Evolutionary conservation across 2,329 filamentous ascomycete genomes (phyloP).

Genomic region (Tolypocladium nubicola): DNA sequence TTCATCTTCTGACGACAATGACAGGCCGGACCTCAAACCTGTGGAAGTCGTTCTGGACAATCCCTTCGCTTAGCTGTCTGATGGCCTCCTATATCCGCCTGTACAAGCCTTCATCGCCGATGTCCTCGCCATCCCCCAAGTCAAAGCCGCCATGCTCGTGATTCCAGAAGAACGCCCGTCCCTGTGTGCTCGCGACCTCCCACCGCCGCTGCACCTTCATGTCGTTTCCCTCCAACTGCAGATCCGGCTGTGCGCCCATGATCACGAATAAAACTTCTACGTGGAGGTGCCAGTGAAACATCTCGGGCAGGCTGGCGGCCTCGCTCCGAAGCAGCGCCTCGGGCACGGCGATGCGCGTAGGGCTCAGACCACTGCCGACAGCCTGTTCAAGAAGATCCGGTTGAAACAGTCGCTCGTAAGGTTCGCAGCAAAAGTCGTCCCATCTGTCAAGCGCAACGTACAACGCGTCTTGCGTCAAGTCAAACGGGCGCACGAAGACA

Average conservation of each 20-base stretch:
- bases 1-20: neutral
- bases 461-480: neutral
- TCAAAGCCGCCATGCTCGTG: neutral
- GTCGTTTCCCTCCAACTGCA: neutral
- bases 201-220: slow-evolving; percentile 4
- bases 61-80: no score
- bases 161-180: neutral
- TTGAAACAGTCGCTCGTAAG: neutral
- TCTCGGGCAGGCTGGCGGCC: neutral
- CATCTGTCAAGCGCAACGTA: slow-evolving; percentile 7
- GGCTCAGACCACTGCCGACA: slow-evolving; percentile 4
- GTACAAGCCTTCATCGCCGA: neutral
- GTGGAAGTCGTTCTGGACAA: no score
- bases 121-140: neutral
- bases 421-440: slow-evolving; percentile 8
- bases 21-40: neutral
- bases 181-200: slow-evolving; percentile 1
- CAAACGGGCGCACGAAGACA: slow-evolving; percentile 4
- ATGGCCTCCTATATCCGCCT: no score
- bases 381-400: neutral
- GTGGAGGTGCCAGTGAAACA: slow-evolving; percentile 7
- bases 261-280: neutral
- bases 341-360: slow-evolving; percentile 11
- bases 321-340: neutral
- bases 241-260: neutral